Conservation (phyloP, 805 yeast genomes). For the Saturnispora galanensis region DNA sequence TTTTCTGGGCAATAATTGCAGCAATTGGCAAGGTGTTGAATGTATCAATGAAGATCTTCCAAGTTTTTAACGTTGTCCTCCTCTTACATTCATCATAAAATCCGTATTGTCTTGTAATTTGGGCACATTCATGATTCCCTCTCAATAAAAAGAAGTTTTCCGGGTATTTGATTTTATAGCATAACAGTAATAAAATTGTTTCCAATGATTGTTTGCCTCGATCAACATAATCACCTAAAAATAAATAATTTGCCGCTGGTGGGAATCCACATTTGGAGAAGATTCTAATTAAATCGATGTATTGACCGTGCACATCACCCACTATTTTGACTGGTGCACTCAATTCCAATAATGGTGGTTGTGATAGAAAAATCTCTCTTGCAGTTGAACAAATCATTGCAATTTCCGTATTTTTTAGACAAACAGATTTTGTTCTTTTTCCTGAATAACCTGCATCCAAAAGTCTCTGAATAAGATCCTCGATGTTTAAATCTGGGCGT, state of each 20-base stretch:
- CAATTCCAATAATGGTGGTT: constrained; percentile 82
- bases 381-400: constrained; percentile 79
- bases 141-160: constrained; percentile 88
- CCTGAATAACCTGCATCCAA: constrained; percentile 96
- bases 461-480: constrained; percentile 81
- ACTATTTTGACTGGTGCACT: constrained; percentile 81
- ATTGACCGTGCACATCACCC: constrained; percentile 97
- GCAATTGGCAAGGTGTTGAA: constrained; percentile 94
- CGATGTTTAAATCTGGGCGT: constrained; percentile 41
- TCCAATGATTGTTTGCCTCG: constrained; percentile 95
- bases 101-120: constrained; percentile 93
- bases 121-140: constrained; percentile 97
- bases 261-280: constrained; percentile 97
- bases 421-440: constrained; percentile 79
- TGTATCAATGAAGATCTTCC: constrained; percentile 91
- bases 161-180: constrained; percentile 94
- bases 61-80: constrained; percentile 80
- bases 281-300: constrained; percentile 78
- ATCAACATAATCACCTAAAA: constrained; percentile 95
- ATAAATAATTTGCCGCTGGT: constrained; percentile 83
- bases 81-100: constrained; percentile 97
- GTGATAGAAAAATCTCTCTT: constrained; percentile 79
- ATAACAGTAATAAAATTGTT: constrained; percentile 75
- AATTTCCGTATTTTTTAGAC: constrained; percentile 84
- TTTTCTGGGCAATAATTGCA: constrained; percentile 90